Conservation (phyloP, 2,329 filamentous ascomycete species). For the Stagonosporopsis vannaccii region DNA sequence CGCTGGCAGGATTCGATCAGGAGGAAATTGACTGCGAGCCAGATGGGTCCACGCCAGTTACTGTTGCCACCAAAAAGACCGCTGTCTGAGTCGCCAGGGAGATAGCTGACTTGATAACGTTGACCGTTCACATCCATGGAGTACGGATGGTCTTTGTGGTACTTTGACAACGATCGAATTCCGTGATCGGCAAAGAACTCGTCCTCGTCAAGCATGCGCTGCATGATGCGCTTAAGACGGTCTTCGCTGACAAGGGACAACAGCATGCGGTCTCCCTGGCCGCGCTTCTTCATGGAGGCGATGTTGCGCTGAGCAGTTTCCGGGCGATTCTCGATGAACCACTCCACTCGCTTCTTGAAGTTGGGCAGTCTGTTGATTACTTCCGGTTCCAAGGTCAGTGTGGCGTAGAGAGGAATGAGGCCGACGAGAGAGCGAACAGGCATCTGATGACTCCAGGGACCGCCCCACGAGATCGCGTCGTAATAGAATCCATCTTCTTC, state of each 20-base stretch:
- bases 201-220: constrained; percentile 90
- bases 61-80: constrained; percentile 96
- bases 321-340: constrained; percentile 88
- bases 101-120: constrained; percentile 84
- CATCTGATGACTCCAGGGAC: constrained; percentile 90
- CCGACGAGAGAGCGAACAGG: constrained; percentile 92
- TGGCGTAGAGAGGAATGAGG: constrained; percentile 91
- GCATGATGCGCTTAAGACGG: constrained; percentile 85
- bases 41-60: constrained; percentile 95
- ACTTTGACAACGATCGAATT: constrained; percentile 90
- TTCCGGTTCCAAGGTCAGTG: constrained; percentile 90
- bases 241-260: constrained; percentile 92
- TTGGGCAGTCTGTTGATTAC: constrained; percentile 88
- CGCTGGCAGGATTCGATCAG: constrained; percentile 92
- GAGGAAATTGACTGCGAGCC: constrained; percentile 95
- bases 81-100: constrained; percentile 95
- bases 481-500: constrained; percentile 98
- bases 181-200: constrained; percentile 92
- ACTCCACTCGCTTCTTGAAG: constrained; percentile 92
- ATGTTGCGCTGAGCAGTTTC: constrained; percentile 94
- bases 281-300: constrained; percentile 87
- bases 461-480: constrained; percentile 95
- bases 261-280: constrained; percentile 87
- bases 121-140: constrained; percentile 97
- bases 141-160: constrained; percentile 87